Evolutionary conservation across 768 basidiomycete genomes (phyloP).

Genomic region (Cystobasidiopsis lactophilus): DNA sequence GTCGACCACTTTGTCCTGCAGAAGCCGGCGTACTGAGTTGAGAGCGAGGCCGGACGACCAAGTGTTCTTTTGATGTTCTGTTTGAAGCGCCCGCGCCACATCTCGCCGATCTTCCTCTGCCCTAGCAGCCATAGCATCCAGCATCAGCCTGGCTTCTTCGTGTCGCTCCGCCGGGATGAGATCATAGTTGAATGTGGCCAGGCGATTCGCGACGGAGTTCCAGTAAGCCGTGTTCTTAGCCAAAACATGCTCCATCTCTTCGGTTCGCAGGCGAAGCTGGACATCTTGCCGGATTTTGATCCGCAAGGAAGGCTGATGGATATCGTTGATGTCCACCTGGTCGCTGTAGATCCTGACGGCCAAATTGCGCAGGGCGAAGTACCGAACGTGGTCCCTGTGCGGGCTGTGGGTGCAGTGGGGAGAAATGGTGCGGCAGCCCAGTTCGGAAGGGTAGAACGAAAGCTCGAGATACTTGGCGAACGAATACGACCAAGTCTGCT

Average conservation of each 20-base stretch:
- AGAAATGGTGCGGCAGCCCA: slow-evolving; percentile 34
- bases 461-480: slow-evolving; percentile 91
- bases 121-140: slow-evolving; percentile 44
- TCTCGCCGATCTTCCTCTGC: slow-evolving; percentile 48
- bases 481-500: slow-evolving; percentile 73
- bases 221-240: slow-evolving; percentile 38
- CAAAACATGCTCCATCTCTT: slow-evolving; percentile 60
- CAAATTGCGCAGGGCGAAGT: slow-evolving; percentile 41
- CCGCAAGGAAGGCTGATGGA: slow-evolving; percentile 68
- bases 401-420: slow-evolving; percentile 65
- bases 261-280: slow-evolving; percentile 71
- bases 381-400: slow-evolving; percentile 75
- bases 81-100: slow-evolving; percentile 47
- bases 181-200: slow-evolving; percentile 16
- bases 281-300: slow-evolving; percentile 69
- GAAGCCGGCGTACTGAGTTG: slow-evolving; percentile 66
- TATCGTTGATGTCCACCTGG: slow-evolving; percentile 56
- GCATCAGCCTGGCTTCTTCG: slow-evolving; percentile 33
- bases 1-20: slow-evolving; percentile 85
- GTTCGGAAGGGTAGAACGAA: slow-evolving; percentile 78
- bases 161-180: slow-evolving; percentile 28
- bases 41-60: slow-evolving; percentile 63
- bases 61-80: slow-evolving; percentile 43
- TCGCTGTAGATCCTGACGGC: slow-evolving; percentile 58
- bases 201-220: slow-evolving; percentile 27